Evolutionary conservation across 2,329 filamentous ascomycete genomes (phyloP).

Genomic region (Alternaria burnsii): DNA sequence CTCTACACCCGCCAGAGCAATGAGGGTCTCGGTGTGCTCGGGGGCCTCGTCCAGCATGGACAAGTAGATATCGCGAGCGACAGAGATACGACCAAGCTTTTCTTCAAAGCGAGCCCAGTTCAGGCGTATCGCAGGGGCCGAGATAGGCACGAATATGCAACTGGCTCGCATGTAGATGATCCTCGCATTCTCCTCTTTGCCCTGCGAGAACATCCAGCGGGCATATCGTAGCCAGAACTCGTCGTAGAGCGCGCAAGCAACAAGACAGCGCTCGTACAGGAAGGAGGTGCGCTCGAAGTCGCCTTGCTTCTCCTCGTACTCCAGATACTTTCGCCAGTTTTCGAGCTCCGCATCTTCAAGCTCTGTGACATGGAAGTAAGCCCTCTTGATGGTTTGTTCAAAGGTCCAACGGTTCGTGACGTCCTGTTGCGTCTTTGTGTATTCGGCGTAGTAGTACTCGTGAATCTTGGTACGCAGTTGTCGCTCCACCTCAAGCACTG

Average conservation of each 20-base stretch:
- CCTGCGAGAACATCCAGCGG: conserved; percentile 81
- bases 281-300: conserved; percentile 78
- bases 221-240: conserved; percentile 99
- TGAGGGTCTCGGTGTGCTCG: conserved; percentile 84
- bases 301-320: conserved; percentile 90
- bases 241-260: conserved; percentile 93
- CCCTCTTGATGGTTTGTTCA: conserved; percentile 92
- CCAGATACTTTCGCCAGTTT: conserved; percentile 96
- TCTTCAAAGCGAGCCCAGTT: conserved; percentile 97
- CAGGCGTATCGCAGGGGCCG: conserved; percentile 81
- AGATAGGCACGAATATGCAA: conserved; percentile 85
- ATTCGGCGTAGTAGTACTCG: conserved; percentile 79
- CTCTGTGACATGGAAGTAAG: conserved; percentile 96
- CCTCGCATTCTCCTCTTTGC: conserved; percentile 87
- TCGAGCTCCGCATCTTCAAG: conserved; percentile 83
- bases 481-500: conserved; percentile 81
- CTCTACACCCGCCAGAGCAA: conserved; percentile 86
- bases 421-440: conserved; percentile 82
- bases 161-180: conserved; percentile 91
- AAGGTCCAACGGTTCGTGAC: conserved; percentile 94
- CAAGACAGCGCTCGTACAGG: conserved; percentile 91
- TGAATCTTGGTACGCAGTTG: conserved; percentile 84
- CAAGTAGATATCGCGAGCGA: conserved; percentile 85
- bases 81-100: conserved; percentile 75
- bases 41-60: conserved; percentile 80